Conservation (phyloP, 305 asterid species). For the Fraxinus platypoda region DNA sequence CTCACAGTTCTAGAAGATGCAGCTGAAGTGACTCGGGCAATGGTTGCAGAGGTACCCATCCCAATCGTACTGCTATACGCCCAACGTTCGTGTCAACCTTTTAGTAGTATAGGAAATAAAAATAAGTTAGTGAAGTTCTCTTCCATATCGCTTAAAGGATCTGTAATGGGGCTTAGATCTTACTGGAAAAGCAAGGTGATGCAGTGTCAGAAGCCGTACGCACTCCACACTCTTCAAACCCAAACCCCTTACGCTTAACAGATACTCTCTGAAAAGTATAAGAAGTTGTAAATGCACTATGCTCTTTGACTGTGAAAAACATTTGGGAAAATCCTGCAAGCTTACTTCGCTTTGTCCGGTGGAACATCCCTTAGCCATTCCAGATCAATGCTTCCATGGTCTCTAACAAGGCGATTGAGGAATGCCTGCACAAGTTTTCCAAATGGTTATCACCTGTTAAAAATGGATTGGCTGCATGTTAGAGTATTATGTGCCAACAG, state of each 20-base stretch:
- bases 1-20: slow-evolving; percentile 52
- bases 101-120: slow-evolving; percentile 29
- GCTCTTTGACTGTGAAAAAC: slow-evolving; percentile 4
- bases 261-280: slow-evolving; percentile 73
- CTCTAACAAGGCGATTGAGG: slow-evolving; percentile 78
- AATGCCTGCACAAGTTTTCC: slow-evolving; percentile 61
- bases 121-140: slow-evolving; percentile 29
- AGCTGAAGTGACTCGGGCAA: slow-evolving; percentile 14
- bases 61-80: slow-evolving; percentile 18
- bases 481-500: slow-evolving; percentile 1
- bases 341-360: slow-evolving; percentile 98
- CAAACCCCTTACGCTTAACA: slow-evolving; percentile 12
- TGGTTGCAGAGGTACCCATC: slow-evolving; percentile 23
- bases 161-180: slow-evolving; percentile 34
- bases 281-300: slow-evolving; percentile 21
- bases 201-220: slow-evolving; percentile 10
- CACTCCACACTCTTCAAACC: slow-evolving; percentile 20
- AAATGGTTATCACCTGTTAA: slow-evolving; percentile 28
- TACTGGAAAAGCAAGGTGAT: slow-evolving; percentile 23
- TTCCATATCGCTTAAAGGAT: slow-evolving; percentile 14
- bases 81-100: slow-evolving; percentile 86
- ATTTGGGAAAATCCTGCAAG: slow-evolving; percentile 16
- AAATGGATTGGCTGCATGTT: slow-evolving; percentile 12
- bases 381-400: slow-evolving; percentile 86
- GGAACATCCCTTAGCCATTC: slow-evolving; percentile 98